Conservation (phyloP, 768 basidiomycete species). For the Tulasnella sp. region DNA sequence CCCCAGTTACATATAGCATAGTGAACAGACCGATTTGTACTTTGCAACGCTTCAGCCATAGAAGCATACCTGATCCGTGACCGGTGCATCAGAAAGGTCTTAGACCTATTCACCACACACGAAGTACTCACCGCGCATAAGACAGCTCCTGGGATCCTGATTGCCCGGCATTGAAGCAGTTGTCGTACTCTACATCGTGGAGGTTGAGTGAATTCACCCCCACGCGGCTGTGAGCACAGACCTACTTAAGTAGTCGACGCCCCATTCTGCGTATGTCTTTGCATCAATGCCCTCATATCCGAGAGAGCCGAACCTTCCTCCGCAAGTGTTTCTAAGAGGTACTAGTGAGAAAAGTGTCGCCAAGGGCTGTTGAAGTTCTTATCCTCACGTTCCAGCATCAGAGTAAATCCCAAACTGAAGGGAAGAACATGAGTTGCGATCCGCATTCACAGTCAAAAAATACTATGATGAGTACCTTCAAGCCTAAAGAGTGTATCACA, state of each 20-base stretch:
- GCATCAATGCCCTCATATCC: slow-evolving; percentile 39
- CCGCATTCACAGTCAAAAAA: neutral
- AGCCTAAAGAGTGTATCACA: slow-evolving; percentile 16
- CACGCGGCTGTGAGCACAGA: slow-evolving; percentile 21
- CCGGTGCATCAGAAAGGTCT: neutral
- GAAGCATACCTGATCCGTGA: slow-evolving; percentile 15
- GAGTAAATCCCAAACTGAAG: slow-evolving; percentile 30
- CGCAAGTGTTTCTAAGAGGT: slow-evolving; percentile 26
- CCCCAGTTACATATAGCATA: slow-evolving; percentile 43
- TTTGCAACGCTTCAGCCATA: slow-evolving; percentile 36
- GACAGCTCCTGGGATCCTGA: slow-evolving; percentile 36
- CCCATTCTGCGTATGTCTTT: slow-evolving; percentile 37
- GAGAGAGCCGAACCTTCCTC: slow-evolving; percentile 30
- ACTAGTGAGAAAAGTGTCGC: neutral
- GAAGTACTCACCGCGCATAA: slow-evolving; percentile 28
- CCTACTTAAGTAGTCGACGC: slow-evolving; percentile 34
- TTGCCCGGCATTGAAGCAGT: slow-evolving; percentile 36
- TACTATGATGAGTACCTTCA: slow-evolving; percentile 14
- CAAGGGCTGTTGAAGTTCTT: neutral
- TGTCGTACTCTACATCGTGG: slow-evolving; percentile 31
- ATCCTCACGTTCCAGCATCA: slow-evolving; percentile 24
- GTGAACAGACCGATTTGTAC: slow-evolving; percentile 35
- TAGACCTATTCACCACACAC: neutral
- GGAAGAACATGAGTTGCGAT: neutral
- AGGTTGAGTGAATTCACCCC: neutral